A percentile compares a stretch with the other conserved stretches of the same genome.
Conservation (phyloP, 1,284 basidiomycete species). For the Cutaneotrichosporon sp. region DNA sequence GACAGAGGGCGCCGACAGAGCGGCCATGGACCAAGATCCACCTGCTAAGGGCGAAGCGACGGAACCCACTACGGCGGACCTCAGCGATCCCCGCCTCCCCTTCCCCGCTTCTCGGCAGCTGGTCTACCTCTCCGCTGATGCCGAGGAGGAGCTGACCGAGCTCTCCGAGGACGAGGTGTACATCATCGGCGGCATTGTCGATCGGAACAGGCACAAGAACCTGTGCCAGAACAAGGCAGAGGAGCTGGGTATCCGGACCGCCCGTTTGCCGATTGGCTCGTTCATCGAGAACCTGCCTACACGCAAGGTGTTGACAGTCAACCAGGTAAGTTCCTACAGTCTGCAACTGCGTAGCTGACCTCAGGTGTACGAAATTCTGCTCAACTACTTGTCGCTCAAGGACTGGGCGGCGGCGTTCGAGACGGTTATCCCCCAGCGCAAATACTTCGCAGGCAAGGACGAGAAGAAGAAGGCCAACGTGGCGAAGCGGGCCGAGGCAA, state of each 20-base stretch:
- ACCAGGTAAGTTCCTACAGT: constrained; percentile 60
- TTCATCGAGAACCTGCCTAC: constrained; percentile 77
- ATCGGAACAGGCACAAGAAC: constrained; percentile 95
- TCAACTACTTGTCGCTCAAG: constrained; percentile 76
- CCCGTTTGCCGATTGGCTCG: constrained; percentile 85
- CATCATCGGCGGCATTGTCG: constrained; percentile 93
- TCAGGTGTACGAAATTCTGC: constrained; percentile 78
- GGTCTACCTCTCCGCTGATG: constrained; percentile 93
- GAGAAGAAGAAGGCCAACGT: constrained; percentile 17
- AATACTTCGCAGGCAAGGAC: constrained; percentile 54
- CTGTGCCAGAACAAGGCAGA: constrained; percentile 85
- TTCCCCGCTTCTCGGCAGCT: constrained; percentile 54
- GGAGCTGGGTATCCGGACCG: constrained; percentile 68
- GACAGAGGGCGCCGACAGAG: too few species aligned
- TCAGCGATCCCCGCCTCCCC: constrained; percentile 21
- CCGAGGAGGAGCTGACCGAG: constrained; percentile 72
- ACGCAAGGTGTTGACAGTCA: constrained; percentile 94
- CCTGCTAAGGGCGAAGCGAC: constrained; percentile 5
- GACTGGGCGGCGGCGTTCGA: constrained; percentile 80
- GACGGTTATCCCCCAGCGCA: constrained; percentile 80
- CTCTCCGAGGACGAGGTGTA: constrained; percentile 82
- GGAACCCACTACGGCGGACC: not conserved
- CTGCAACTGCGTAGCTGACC: too few species aligned
- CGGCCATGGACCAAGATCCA: too few species aligned
- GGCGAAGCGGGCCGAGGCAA: constrained; percentile 9